These are phyloP conservation scores for Drosera spatulata DNA, from an alignment of 179 eudicot species.

Conservation along the genomic window DNA sequence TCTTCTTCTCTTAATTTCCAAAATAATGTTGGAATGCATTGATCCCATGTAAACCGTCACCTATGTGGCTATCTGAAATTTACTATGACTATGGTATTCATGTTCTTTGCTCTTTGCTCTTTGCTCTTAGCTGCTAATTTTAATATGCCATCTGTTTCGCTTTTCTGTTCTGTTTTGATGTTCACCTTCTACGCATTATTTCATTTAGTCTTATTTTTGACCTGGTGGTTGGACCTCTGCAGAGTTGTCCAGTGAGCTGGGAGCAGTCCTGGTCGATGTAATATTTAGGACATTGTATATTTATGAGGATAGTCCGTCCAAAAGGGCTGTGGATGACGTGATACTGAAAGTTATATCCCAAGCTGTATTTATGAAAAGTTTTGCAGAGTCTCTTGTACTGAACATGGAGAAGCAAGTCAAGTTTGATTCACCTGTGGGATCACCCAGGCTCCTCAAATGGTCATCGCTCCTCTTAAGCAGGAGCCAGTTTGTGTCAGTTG, in stretches of 20 bases:
- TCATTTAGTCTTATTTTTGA: neutral
- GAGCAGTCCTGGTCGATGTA: constrained; percentile 56
- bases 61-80: neutral
- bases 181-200: no score
- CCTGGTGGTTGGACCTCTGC: constrained; percentile 9
- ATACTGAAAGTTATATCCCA: constrained; percentile 48
- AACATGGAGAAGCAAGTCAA: constrained; percentile 74
- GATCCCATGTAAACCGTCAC: no score
- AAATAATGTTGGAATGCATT: no score
- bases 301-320: constrained; percentile 84
- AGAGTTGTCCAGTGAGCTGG: constrained; percentile 69
- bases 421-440: constrained; percentile 55
- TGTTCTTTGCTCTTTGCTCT: neutral
- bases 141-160: neutral
- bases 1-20: no score
- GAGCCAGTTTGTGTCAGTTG: constrained; percentile 70
- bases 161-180: neutral
- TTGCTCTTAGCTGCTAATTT: neutral
- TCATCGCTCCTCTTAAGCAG: constrained; percentile 63
- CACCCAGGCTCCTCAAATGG: constrained; percentile 86
- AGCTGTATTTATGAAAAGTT: constrained; percentile 62
- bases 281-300: constrained; percentile 57
- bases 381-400: constrained; percentile 91
- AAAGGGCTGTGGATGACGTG: constrained; percentile 79
- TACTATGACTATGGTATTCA: neutral